phyloP scores from a whole-genome alignment of 768 basidiomycete species.

The Mycena epipterygia region DNA sequence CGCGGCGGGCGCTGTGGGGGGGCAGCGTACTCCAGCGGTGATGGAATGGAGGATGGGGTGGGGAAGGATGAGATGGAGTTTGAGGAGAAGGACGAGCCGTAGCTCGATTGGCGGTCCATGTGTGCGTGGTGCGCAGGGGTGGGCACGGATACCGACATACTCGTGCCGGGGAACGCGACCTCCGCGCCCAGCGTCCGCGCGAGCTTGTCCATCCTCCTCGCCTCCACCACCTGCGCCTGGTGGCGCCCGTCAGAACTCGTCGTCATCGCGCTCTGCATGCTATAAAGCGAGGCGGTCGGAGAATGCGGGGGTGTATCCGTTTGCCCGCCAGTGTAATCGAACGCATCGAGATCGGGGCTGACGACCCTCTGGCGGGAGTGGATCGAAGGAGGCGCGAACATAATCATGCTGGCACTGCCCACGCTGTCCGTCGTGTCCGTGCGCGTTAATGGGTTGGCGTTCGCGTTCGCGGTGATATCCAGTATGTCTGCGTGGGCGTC shows the following conservation, averaged over 20 bases:
- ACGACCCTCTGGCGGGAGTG: not conserved
- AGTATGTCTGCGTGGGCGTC: not conserved
- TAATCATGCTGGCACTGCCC: not conserved
- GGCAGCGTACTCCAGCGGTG: not conserved
- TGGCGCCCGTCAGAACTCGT: not conserved
- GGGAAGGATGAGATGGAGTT: not conserved
- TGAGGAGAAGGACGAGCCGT: not conserved
- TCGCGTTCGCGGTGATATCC: not conserved
- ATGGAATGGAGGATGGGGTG: not conserved
- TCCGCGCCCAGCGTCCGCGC: conserved; percentile 17
- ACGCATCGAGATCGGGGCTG: conserved; percentile 20
- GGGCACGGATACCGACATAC: not conserved
- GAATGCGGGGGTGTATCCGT: not conserved
- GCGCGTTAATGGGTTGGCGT: conserved; percentile 2
- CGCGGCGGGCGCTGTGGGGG: not conserved
- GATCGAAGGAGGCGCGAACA: not conserved
- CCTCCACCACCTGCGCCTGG: not conserved
- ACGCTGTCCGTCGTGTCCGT: conserved; percentile 15
- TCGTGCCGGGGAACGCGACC: not conserved
- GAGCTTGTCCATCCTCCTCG: not conserved
- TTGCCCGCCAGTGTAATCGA: not conserved
- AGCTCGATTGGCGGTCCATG: not conserved
- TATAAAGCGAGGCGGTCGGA: not conserved
- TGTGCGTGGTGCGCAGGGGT: no score
- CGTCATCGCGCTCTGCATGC: not conserved